Evolutionary conservation across 139 green algal species (phyloP).

Genomic region (Deuterostichococcus epilithicus): DNA sequence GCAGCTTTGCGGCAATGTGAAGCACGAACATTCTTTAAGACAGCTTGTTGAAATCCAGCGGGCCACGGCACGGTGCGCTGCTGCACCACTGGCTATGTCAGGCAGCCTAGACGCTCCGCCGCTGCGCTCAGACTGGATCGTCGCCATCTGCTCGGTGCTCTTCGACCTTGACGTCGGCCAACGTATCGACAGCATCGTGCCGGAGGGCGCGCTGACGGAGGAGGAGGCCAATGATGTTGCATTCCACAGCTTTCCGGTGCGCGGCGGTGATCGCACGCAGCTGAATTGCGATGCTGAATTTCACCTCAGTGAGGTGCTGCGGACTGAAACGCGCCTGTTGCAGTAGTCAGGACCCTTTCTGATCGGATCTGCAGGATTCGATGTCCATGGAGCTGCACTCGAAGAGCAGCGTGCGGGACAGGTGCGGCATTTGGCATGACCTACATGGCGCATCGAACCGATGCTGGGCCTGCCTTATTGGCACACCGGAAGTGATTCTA

Average conservation of each 20-base stretch:
- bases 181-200: constrained; percentile 40
- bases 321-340: no score
- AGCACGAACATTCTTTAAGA: background rate
- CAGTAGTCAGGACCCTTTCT: no score
- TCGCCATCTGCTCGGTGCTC: constrained; percentile 44
- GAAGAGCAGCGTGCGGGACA: constrained; percentile 57
- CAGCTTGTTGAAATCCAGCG: background rate
- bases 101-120: background rate
- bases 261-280: background rate
- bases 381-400: constrained; percentile 62
- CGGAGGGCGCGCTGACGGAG: constrained; percentile 25
- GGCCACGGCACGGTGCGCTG: background rate
- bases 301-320: background rate
- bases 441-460: no score
- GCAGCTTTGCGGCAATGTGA: background rate
- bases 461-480: no score
- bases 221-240: constrained; percentile 50
- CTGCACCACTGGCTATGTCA: background rate
- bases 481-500: no score
- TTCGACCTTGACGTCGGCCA: constrained; percentile 71
- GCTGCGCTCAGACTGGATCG: constrained; percentile 29
- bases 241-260: constrained; percentile 64
- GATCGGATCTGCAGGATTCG: constrained; percentile 35
- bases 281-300: background rate
- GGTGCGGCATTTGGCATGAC: constrained; percentile 12